Evolutionary conservation across 2,329 filamentous ascomycete species (phyloP), one percentile per base, ranked within the genome.

Genomic region (Ceratocystiopsis sp.): DNA sequence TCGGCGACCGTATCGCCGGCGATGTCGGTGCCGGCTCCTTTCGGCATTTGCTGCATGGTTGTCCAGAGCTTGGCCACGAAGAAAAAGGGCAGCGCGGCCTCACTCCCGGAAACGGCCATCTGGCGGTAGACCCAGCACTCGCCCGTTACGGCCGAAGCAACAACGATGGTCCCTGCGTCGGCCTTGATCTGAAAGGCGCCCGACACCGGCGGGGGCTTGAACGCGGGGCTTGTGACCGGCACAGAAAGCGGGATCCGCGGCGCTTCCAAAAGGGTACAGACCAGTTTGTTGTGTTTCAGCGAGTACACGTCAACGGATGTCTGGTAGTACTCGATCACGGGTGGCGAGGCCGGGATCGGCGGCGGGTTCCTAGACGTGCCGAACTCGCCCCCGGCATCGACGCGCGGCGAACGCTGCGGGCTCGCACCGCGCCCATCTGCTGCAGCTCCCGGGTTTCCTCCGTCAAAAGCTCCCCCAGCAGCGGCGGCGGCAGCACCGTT

Each of bases 41-140:
- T 67, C 16, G 64, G 59, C 29, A 64, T 63, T 50, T 76, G 71
- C 55, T 91, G 84, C 25, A 94, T 66, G 38, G 78, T 79, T 1
- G 91, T 95, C 91, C 91, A 98, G 16, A 93, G 64, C 61, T 98
- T 98, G 17, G 80, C 87, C 44, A 91, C 67, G 53, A 86, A 95
- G 35, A 61, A 65, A 57, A 71, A 79, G 15, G 59, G 55, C 38
- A 63, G 50, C 18, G 61, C 61, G 10, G 25, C 10, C 1, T 59
- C 55, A 18, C 70, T 69, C 39, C 62, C 61, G 0, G 60, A 54
- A 21, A 61, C 55, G 11, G 61, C 51, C 10, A 65, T 57, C 48
- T 77, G 71, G 10, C 68, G 63, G 52, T 72, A 96, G 9, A 94
- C 65, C 69, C 82, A 94, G 38, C 89, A 78, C 61, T 96, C 89